phyloP scores from a whole-genome alignment of 495 filamentous ascomycete genomes.

The Amphirosellinia nigrospora region DNA sequence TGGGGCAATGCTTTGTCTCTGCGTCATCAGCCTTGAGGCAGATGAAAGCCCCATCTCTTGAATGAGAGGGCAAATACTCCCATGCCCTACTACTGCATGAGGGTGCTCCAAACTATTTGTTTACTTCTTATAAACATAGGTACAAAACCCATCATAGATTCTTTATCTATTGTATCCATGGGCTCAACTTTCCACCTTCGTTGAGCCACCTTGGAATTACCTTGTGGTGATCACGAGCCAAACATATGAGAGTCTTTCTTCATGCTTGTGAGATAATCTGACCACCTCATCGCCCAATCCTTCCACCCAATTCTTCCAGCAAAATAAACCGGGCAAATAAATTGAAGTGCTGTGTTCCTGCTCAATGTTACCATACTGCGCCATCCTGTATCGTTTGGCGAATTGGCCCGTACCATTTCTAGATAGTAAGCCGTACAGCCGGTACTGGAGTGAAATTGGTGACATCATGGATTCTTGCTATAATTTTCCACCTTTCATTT shows the following conservation, averaged over 20 bases:
- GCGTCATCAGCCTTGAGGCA: background rate
- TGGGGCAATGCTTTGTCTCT: background rate
- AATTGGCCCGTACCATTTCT: constrained; percentile 5
- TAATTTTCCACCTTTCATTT: background rate
- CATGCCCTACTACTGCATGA: background rate
- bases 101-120: background rate
- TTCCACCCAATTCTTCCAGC: too few relatives aligned
- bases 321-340: background rate
- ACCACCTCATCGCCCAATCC: background rate
- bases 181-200: background rate
- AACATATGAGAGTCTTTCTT: background rate
- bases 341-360: background rate
- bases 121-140: background rate
- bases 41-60: background rate
- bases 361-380: background rate
- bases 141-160: background rate
- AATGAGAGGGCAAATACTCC: background rate
- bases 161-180: background rate
- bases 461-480: background rate
- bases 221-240: constrained; percentile 1
- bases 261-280: background rate
- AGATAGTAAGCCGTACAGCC: background rate
- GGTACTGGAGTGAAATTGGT: background rate
- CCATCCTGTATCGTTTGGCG: background rate
- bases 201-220: background rate